Evolutionary conservation across 345 rosid genomes (phyloP).

Genomic region (Euphorbia peplus): DNA sequence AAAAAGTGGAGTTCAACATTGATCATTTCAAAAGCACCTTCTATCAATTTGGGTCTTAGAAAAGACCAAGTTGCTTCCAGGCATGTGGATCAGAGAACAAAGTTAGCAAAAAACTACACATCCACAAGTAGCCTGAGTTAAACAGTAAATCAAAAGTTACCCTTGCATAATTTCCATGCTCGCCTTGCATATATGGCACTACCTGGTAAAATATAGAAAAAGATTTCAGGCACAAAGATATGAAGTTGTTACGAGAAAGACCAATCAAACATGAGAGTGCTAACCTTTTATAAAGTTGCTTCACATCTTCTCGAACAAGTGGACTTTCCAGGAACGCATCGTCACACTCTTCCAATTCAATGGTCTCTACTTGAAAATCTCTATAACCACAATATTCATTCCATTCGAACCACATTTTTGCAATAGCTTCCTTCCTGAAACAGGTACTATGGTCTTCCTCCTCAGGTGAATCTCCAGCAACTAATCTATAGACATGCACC

Average conservation of each 20-base stretch:
- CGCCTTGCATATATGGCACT: neutral
- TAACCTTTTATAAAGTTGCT: constrained; percentile 68
- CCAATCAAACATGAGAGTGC: constrained; percentile 4
- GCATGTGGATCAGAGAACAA: neutral
- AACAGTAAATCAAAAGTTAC: neutral
- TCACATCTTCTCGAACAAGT: constrained; percentile 52
- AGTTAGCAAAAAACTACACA: neutral
- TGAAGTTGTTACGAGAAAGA: neutral
- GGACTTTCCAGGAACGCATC: constrained; percentile 67
- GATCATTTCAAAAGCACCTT: neutral
- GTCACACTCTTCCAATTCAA: constrained; percentile 50
- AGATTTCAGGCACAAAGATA: neutral
- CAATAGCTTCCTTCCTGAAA: constrained; percentile 69
- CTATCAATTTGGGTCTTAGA: neutral
- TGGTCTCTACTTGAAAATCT: constrained; percentile 44
- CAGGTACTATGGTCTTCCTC: constrained; percentile 62
- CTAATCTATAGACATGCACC: constrained; percentile 65
- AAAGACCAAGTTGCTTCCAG: neutral
- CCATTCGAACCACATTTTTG: constrained; percentile 98
- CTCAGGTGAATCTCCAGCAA: constrained; percentile 78
- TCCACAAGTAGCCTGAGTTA: too few species aligned
- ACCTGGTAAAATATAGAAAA: constrained; percentile 32
- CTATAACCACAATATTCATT: constrained; percentile 53
- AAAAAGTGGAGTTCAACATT: neutral
- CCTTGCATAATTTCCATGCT: neutral